Evolutionary conservation across 192 early-diverging fungal genomes (phyloP).

Genomic region (Backusella luteola): DNA sequence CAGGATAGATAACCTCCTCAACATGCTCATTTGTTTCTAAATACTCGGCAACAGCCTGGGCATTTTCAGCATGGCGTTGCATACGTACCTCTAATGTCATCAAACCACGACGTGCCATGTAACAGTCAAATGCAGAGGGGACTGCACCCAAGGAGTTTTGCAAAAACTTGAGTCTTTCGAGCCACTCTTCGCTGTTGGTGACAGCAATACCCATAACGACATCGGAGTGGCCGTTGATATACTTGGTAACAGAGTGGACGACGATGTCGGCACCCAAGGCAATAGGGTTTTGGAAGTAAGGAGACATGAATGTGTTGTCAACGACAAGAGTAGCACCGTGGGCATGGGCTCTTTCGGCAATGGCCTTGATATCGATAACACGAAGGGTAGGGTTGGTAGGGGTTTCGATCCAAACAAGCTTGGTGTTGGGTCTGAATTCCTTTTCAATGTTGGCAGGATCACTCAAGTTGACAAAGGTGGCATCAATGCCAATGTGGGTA

Average conservation of each 20-base stretch:
- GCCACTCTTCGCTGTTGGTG: constrained; percentile 72
- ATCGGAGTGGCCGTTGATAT: constrained; percentile 98
- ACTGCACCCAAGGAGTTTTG: constrained; percentile 98
- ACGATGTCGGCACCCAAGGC: constrained; percentile 94
- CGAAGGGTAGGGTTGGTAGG: constrained; percentile 87
- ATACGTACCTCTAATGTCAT: constrained; percentile 97
- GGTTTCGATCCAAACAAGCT: constrained; percentile 85
- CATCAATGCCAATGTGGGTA: constrained; percentile 56
- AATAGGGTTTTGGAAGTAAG: constrained; percentile 91
- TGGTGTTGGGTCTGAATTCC: constrained; percentile 70
- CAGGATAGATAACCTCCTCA: constrained; percentile 91
- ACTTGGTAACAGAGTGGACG: constrained; percentile 97
- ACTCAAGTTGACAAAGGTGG: constrained; percentile 77
- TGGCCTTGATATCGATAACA: constrained; percentile 74
- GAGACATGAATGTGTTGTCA: constrained; percentile 86
- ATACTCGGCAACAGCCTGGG: constrained; percentile 77
- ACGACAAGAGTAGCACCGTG: constrained; percentile 70
- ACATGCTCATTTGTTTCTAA: constrained; percentile 73
- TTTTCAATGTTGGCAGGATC: constrained; percentile 64
- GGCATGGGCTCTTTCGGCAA: constrained; percentile 61
- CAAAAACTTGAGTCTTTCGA: constrained; percentile 80
- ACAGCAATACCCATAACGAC: constrained; percentile 96
- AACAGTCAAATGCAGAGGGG: constrained; percentile 96
- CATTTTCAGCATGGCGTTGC: constrained; percentile 86
- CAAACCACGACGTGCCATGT: constrained; percentile 89